Evolutionary conservation across 805 yeast species (phyloP).

Genomic region (Saturnispora galanensis): DNA sequence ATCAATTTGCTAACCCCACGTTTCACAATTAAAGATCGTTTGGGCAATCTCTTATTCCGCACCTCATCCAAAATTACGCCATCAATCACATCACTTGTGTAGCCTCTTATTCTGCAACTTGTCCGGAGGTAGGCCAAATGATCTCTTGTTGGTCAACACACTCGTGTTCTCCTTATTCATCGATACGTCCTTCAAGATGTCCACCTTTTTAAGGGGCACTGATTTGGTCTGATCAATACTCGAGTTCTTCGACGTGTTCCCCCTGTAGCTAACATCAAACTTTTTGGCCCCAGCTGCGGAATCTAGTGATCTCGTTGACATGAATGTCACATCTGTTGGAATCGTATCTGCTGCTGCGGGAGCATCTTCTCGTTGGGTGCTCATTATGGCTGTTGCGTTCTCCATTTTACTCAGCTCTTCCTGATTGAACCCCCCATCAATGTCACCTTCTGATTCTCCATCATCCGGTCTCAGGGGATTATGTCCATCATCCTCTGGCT

Average conservation of each 20-base stretch:
- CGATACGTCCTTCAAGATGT: background rate
- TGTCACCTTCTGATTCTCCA: slow-evolving; percentile 22
- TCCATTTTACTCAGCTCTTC: slow-evolving; percentile 1
- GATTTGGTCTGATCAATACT: slow-evolving; percentile 57
- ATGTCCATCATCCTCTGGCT: background rate
- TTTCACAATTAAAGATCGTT: slow-evolving; percentile 1
- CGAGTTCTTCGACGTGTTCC: slow-evolving; percentile 35
- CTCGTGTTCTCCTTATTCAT: background rate
- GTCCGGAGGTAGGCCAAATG: slow-evolving; percentile 19
- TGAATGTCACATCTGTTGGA: slow-evolving; percentile 33
- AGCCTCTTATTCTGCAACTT: slow-evolving; percentile 16
- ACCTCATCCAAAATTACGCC: background rate
- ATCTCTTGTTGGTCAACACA: slow-evolving; percentile 10
- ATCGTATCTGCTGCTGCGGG: slow-evolving; percentile 10
- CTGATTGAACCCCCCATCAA: slow-evolving; percentile 20
- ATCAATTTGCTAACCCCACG: no score
- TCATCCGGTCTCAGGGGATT: slow-evolving; percentile 4
- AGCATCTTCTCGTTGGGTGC: slow-evolving; percentile 9
- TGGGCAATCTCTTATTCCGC: slow-evolving; percentile 18
- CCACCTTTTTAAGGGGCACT: slow-evolving; percentile 39
- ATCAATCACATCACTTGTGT: no score
- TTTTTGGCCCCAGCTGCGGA: slow-evolving; percentile 56
- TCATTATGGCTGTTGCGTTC: background rate
- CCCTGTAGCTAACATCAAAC: slow-evolving; percentile 29
- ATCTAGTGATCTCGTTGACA: slow-evolving; percentile 14